These are phyloP conservation scores for Fallopia convolvulus DNA, from an alignment of 148 eudicot genomes.

Conservation along the genomic window DNA sequence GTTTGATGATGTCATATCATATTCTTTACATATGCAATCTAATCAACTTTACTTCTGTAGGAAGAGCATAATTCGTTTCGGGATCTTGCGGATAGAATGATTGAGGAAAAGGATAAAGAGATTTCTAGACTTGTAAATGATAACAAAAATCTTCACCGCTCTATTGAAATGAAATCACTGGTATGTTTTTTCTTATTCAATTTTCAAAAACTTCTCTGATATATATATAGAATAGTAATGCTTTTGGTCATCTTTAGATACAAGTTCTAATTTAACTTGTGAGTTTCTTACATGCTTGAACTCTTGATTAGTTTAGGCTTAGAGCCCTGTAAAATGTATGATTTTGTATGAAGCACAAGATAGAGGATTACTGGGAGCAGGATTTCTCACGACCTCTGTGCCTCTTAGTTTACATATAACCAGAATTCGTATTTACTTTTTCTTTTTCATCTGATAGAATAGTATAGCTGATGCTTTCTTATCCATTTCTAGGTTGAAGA, in stretches of 20 bases:
- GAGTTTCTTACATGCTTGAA: neutral
- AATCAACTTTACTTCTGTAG: constrained; percentile 33
- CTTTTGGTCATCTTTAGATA: neutral
- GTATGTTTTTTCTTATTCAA: constrained; percentile 21
- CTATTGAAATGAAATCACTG: constrained; percentile 39
- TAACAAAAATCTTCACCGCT: constrained; percentile 55
- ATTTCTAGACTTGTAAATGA: constrained; percentile 70
- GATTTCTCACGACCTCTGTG: constrained; percentile 1
- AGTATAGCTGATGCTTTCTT: neutral
- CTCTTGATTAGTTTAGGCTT: constrained; percentile 2
- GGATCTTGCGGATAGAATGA: constrained; percentile 93
- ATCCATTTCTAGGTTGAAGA: constrained; percentile 11
- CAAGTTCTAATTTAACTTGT: neutral
- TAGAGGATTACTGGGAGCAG: neutral
- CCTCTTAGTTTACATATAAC: neutral
- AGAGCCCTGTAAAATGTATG: neutral
- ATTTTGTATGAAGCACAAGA: constrained; percentile 4
- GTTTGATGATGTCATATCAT: neutral
- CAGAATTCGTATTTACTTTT: neutral
- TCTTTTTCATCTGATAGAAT: neutral
- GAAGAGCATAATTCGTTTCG: constrained; percentile 89
- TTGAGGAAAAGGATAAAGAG: constrained; percentile 93
- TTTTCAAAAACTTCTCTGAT: neutral
- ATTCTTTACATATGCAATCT: constrained; percentile 3
- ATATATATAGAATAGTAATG: neutral